These are phyloP conservation scores for Antrodiella citrinella DNA, from an alignment of 768 basidiomycete genomes.

Conservation along the genomic window DNA sequence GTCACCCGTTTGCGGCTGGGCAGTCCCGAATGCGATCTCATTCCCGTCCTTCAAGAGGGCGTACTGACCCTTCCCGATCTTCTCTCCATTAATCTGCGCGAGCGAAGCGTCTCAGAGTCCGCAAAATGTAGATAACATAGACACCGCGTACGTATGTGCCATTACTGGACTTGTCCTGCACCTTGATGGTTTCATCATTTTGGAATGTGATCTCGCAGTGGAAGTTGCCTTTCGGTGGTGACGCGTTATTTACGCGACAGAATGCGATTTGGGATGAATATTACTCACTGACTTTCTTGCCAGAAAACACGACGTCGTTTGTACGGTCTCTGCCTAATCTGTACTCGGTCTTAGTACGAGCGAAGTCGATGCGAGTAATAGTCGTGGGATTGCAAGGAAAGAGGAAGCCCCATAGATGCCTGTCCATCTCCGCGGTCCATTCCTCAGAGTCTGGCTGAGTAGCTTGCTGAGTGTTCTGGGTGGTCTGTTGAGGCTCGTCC, in stretches of 20 bases:
- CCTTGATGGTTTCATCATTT: constrained; percentile 38
- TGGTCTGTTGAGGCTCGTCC: constrained; percentile 19
- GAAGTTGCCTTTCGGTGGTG: constrained; percentile 32
- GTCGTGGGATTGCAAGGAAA: constrained; percentile 45
- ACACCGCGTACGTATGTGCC: constrained; percentile 55
- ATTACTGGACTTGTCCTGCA: constrained; percentile 59
- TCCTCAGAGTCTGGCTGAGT: constrained; percentile 27
- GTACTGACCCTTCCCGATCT: constrained; percentile 49
- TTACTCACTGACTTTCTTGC: constrained; percentile 65
- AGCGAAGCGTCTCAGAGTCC: neutral
- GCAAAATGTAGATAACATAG: neutral
- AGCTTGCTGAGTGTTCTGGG: constrained; percentile 32
- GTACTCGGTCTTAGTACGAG: constrained; percentile 40
- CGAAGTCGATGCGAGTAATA: constrained; percentile 54
- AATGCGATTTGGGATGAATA: neutral
- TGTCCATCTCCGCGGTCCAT: constrained; percentile 12
- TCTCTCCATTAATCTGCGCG: constrained; percentile 57
- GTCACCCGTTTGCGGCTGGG: constrained; percentile 33
- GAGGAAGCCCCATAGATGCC: constrained; percentile 62
- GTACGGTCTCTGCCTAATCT: constrained; percentile 45
- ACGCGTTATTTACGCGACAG: constrained; percentile 18
- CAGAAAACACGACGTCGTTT: constrained; percentile 52
- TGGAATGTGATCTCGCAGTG: constrained; percentile 59
- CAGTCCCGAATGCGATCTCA: constrained; percentile 79
- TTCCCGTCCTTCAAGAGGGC: constrained; percentile 68